Base-by-base conservation (phyloP, 306 rosid genomes). In the Oxytropis ochrocephala region DNA sequence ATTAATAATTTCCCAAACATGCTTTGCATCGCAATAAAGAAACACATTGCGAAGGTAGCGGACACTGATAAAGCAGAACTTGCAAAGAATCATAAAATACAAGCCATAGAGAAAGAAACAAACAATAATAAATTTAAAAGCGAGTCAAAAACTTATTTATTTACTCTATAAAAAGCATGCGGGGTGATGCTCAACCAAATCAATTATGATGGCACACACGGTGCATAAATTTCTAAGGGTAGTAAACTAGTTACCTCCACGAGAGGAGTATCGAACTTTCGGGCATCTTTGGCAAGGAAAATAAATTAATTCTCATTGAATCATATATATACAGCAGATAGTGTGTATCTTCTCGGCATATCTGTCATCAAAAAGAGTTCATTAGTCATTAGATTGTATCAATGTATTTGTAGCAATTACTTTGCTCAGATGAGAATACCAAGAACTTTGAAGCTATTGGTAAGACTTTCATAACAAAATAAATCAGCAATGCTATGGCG, bases 281-380 rank as follows among this genome's bases (percentile, higher is more conserved):
- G 39, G 84, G 41, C 21, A 80, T 88, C 82, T 75, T 85, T 7
- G 90, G 80, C 81, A 84, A 67, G 6, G 85, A 49, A 74, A 72
- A 51, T 64, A 94, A 79, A 54, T 84, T 51, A 44, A 65, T 70
- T 82, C 92, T 84, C 98, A 94, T 94, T 72, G 82, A 72, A 76
- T 94, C 97, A 73, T 90, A 88, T 64, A 94, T 82, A 81, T 90
- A 75, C 67, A 94, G 69, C 73, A 94, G 81, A 77, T 86, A 94
- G 80, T 94, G 98, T 33, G 98, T 94, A 85, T 88, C 97, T 88
- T 94, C 97, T 84, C 97, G 63, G 97, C 98, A 87, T 90, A 94
- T 90, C 98, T 94, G 83, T 70, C 64, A n/a, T n/a, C n/a, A n/a
- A n/a, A n/a, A n/a, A n/a, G n/a, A n/a, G n/a, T n/a, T n/a, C n/a